phyloP scores from a whole-genome alignment of 495 filamentous ascomycete species.

The Cercophora newfieldiana region DNA sequence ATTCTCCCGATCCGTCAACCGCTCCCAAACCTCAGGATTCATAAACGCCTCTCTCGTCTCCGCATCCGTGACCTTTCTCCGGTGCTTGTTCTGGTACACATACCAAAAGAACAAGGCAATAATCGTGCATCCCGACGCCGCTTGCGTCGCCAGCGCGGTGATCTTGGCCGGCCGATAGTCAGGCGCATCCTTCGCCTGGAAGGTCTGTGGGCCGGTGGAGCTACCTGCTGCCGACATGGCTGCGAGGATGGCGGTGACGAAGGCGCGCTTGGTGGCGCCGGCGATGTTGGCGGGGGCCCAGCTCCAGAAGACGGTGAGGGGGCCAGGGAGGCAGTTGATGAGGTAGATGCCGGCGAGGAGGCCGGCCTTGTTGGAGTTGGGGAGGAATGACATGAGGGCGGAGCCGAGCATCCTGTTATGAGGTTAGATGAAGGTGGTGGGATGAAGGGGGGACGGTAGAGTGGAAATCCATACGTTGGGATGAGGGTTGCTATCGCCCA shows the following conservation, averaged over 20 bases:
- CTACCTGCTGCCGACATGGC: conserved; percentile 64
- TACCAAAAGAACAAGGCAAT: conserved; percentile 37
- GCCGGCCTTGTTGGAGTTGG: conserved; percentile 43
- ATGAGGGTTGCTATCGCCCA: conserved; percentile 37
- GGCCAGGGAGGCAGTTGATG: conserved; percentile 58
- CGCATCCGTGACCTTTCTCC: conserved; percentile 17
- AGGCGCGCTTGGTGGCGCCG: conserved; percentile 42
- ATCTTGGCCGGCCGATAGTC: conserved; percentile 65
- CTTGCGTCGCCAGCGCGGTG: conserved; percentile 46
- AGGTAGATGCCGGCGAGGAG: conserved; percentile 65
- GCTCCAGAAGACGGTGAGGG: conserved; percentile 46
- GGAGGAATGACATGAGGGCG: conserved; percentile 60
- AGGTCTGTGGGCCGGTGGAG: conserved; percentile 69
- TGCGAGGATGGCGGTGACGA: conserved; percentile 52
- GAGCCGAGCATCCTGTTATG: conserved; percentile 51
- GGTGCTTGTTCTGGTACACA: conserved; percentile 33
- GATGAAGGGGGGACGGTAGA: not conserved
- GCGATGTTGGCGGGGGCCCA: conserved; percentile 41
- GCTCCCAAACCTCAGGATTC: conserved; percentile 34
- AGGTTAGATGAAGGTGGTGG: not conserved
- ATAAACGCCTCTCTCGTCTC: conserved; percentile 33
- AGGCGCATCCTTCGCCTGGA: conserved; percentile 59
- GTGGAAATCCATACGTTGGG: conserved; percentile 32
- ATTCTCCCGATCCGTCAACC: conserved; percentile 42
- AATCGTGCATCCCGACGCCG: conserved; percentile 33